Percentiles rank a stretch among this genome's conserved stretches.
These are phyloP conservation scores for Gynochthodes officinalis DNA, from an alignment of 257 asterid species.

Conservation along the genomic window DNA sequence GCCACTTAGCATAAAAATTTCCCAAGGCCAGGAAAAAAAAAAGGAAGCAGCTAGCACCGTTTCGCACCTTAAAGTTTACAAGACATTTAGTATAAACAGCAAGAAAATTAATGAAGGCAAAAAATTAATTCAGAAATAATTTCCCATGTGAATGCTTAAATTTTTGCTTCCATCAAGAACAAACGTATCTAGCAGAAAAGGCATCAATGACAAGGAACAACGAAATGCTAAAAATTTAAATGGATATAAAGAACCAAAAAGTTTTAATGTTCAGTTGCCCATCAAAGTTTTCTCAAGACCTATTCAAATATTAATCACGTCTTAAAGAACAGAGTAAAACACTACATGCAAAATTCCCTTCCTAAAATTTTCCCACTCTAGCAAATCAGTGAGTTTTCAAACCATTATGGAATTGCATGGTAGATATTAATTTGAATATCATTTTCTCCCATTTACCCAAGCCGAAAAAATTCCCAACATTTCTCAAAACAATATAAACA, in stretches of 20 bases:
- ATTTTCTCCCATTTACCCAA: neutral
- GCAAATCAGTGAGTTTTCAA: neutral
- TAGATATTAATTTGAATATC: neutral
- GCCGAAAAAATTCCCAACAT: neutral
- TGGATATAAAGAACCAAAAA: neutral
- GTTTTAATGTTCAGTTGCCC: neutral
- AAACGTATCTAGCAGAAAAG: neutral
- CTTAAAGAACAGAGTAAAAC: neutral
- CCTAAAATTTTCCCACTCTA: neutral
- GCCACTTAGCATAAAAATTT: neutral
- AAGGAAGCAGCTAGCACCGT: neutral
- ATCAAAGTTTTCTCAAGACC: neutral
- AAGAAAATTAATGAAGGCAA: neutral
- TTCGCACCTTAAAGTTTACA: neutral
- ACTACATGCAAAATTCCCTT: neutral
- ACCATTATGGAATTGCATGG: neutral
- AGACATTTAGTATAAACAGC: neutral
- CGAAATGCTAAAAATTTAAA: neutral
- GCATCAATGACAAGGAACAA: neutral
- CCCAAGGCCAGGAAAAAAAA: neutral
- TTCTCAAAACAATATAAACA: neutral
- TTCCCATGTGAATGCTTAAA: neutral
- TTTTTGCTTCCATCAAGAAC: neutral
- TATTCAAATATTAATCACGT: neutral
- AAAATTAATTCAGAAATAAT: neutral